A percentile compares a stretch with the other conserved stretches of the same genome.
Conservation (phyloP, 2,329 filamentous ascomycete species). For the Alternaria ventricosa region DNA sequence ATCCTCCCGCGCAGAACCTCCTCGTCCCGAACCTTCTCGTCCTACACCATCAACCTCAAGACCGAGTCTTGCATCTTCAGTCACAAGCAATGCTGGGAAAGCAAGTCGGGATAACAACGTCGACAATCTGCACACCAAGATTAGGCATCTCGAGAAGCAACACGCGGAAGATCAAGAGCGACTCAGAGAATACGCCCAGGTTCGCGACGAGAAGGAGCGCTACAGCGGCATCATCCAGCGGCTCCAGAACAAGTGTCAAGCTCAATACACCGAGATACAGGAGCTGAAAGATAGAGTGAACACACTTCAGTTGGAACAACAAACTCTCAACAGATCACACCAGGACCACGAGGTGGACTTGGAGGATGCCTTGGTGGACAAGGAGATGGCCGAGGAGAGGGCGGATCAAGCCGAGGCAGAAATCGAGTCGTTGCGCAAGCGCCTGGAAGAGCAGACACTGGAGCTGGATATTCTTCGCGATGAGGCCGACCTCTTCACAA, state of each 20-base stretch:
- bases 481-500: slow-evolving; percentile 83
- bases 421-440: slow-evolving; percentile 75
- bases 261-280: slow-evolving; percentile 78
- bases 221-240: slow-evolving; percentile 89
- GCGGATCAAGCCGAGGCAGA: slow-evolving; percentile 83
- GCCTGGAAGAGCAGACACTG: slow-evolving; percentile 82
- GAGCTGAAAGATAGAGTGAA: slow-evolving; percentile 80
- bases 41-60: slow-evolving; percentile 14
- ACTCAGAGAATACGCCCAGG: slow-evolving; percentile 76
- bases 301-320: slow-evolving; percentile 73
- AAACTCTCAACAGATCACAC: slow-evolving; percentile 74
- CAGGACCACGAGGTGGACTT: slow-evolving; percentile 84
- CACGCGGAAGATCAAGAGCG: slow-evolving; percentile 83
- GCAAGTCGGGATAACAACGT: slow-evolving; percentile 52
- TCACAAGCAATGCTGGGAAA: slow-evolving; percentile 18
- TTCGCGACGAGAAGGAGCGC: slow-evolving; percentile 77
- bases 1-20: background rate
- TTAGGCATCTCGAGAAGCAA: slow-evolving; percentile 87
- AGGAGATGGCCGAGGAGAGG: slow-evolving; percentile 95
- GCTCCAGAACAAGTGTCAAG: slow-evolving; percentile 85
- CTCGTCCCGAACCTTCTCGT: slow-evolving; percentile 2
- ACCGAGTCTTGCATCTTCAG: slow-evolving; percentile 24
- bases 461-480: slow-evolving; percentile 87
- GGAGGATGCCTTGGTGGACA: slow-evolving; percentile 86
- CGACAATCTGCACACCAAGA: slow-evolving; percentile 86